These are phyloP conservation scores for Aquilaria sinensis DNA, from an alignment of 345 rosid species.

Conservation along the genomic window DNA sequence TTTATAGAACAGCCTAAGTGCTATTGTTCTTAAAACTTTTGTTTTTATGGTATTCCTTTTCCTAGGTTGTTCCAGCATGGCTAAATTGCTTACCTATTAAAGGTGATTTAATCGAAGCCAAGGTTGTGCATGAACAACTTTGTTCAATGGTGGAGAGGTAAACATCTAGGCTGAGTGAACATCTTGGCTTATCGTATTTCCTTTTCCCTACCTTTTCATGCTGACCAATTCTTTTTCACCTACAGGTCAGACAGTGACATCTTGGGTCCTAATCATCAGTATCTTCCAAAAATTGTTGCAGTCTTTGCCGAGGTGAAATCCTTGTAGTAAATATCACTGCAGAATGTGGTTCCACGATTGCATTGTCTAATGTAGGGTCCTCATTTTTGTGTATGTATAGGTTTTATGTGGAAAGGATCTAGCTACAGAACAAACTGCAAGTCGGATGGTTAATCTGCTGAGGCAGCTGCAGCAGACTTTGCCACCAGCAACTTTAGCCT, in stretches of 20 bases:
- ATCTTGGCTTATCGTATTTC: neutral
- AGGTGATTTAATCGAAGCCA: constrained; percentile 96
- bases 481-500: constrained; percentile 86
- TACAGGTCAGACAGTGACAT: constrained; percentile 83
- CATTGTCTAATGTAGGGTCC: neutral
- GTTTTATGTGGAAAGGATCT: constrained; percentile 92
- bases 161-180: neutral
- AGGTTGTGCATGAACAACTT: constrained; percentile 94
- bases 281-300: constrained; percentile 78
- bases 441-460: constrained; percentile 75
- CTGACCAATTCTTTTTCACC: constrained; percentile 9
- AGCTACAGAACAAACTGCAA: constrained; percentile 76
- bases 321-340: neutral
- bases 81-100: constrained; percentile 91
- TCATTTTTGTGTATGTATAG: constrained; percentile 26
- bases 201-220: neutral
- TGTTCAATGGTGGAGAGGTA: constrained; percentile 98
- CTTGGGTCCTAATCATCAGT: constrained; percentile 82
- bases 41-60: too few species aligned
- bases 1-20: too few species aligned
- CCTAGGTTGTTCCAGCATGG: constrained; percentile 96
- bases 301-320: constrained; percentile 84
- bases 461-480: constrained; percentile 92
- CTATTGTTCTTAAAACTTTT: too few species aligned
- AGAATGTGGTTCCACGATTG: neutral